Base-by-base conservation (phyloP, 106 monocot genomes). In the Allium cepa region DNA sequence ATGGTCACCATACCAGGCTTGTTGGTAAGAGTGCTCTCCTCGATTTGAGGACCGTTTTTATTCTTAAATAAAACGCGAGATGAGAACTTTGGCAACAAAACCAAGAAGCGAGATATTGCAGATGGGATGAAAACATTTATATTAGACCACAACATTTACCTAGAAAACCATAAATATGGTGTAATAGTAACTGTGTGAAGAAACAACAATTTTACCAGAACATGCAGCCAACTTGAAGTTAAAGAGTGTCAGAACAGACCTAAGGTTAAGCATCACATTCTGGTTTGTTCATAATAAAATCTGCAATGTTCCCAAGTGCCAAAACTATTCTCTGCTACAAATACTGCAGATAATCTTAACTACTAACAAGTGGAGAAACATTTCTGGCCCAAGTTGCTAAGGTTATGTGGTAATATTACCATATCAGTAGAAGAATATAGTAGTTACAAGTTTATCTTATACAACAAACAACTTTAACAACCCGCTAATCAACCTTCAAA, bases 341-440 rank as follows among this genome's bases (percentile, higher is more conserved):
- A 62, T 62, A 11, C 3, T 28, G 11, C 28, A 46, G 28, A 62
- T 27, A 45, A 36, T 27, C 12, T 62, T 64, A 47, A 18, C 9
- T 64, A 48, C 8, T 64, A 8, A 12, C 47, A 6, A 64, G 48
- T 47, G 9, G 64, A 10, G 9, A 64, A 64, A 8, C 16, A 48
- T 8, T 17, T 64, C 64, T 49, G 17, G 49, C 47, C 5, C 64
- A 64, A 64, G 66, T 66, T 66, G 66, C 11, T 4, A 66, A 18
- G 11, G 17, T 66, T 66, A 66, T 66, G 4, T 36, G 5, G 36
- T 36, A 36, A 36, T 36, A 36, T 36, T 36, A 36, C 17, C 49
- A 8, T 22, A 66, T 10, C 49, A 49, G 14, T 5, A 50, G 17
- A 66, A 49, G 26, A 16, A 22, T 59, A 15, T 18, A 46, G 10